Base-by-base conservation (phyloP, 2,329 filamentous ascomycete species). In the Metarhizium album region DNA sequence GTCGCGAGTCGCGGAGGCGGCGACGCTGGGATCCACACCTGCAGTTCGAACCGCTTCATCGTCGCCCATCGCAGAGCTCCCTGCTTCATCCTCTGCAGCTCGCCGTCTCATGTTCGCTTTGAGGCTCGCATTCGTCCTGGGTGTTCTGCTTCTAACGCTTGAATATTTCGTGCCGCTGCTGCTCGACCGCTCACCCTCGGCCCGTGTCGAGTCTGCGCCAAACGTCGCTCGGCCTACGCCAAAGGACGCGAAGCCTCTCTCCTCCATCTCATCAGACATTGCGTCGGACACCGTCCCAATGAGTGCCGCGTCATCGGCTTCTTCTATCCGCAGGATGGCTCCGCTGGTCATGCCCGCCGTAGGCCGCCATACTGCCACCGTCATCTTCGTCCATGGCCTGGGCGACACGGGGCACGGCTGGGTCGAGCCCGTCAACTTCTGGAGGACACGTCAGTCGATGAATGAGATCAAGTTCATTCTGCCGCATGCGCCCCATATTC, bases 401-500 rank as follows among this genome's bases (percentile, higher is more conserved):
- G 93, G 93, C 55, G 93, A 97, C 65, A 85, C 76, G 29, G 87
- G 86, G 42, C 74, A 80, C 58, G 87, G 87, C 58, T 91, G 87
- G 90, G 78, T 86, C 43, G 82, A 81, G 52, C 79, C 93, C 20
- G 89, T 93, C 31, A 84, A 95, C 73, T 89, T 91, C 68, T 96
- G 86, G 85, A 83, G 89, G 50, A 78, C 84, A 33, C 79, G 87
- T 48, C 79, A 82, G 66, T 84, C 84, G 62, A 88, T 97, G 56
- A 81, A 90, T 52, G 86, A 96, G 69, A 87, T 95, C 65, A 86
- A 91, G 64, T 97, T 97, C 68, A 81, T 98, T 63, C 84, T 98
- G 67, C 93, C 93, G 16, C 87, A 95, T 71, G 93, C 93, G 27
- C 90, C 91, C 4, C 71, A 69, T 37, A 93, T 95, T 49, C 89